These are phyloP conservation scores for Chlorella sp. DNA, from an alignment of 139 green algal species.

Conservation along the genomic window DNA sequence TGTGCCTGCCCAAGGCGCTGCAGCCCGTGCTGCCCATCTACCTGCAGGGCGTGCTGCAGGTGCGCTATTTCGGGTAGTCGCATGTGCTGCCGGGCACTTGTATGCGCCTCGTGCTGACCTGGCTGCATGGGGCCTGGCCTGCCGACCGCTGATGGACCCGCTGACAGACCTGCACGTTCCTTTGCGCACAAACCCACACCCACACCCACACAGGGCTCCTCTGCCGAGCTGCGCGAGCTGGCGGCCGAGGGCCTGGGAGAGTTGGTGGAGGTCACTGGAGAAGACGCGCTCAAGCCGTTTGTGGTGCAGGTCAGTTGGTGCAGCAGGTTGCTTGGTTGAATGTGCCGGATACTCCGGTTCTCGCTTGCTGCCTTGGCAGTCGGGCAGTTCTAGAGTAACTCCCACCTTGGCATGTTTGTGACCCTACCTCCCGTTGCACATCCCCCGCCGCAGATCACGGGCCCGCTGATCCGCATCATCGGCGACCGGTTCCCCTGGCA, in stretches of 20 bases:
- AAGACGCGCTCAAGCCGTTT: slow-evolving; percentile 87
- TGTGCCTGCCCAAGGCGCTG: slow-evolving; percentile 91
- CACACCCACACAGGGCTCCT: slow-evolving; percentile 56
- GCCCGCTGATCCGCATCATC: slow-evolving; percentile 97
- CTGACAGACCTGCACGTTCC: background rate
- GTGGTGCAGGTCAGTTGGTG: slow-evolving; percentile 78
- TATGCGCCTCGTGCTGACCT: background rate
- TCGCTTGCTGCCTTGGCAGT: no score
- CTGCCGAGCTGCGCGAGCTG: slow-evolving; percentile 83
- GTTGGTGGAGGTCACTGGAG: slow-evolving; percentile 82
- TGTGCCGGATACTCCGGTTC: no score
- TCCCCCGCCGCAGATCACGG: slow-evolving; percentile 48
- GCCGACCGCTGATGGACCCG: no score
- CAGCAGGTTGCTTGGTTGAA: no score
- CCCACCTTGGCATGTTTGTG: background rate
- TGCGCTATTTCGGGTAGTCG: slow-evolving; percentile 14
- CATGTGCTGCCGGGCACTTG: no score
- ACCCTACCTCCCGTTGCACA: background rate
- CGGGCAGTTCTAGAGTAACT: background rate
- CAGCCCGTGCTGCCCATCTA: slow-evolving; percentile 93
- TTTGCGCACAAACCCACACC: background rate
- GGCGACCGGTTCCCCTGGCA: slow-evolving; percentile 79
- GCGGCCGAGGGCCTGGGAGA: slow-evolving; percentile 92
- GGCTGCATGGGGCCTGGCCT: background rate
- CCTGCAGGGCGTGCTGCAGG: slow-evolving; percentile 88